Base-by-base conservation (phyloP, 2,329 filamentous ascomycete genomes). In the Aureobasidium sp. region DNA sequence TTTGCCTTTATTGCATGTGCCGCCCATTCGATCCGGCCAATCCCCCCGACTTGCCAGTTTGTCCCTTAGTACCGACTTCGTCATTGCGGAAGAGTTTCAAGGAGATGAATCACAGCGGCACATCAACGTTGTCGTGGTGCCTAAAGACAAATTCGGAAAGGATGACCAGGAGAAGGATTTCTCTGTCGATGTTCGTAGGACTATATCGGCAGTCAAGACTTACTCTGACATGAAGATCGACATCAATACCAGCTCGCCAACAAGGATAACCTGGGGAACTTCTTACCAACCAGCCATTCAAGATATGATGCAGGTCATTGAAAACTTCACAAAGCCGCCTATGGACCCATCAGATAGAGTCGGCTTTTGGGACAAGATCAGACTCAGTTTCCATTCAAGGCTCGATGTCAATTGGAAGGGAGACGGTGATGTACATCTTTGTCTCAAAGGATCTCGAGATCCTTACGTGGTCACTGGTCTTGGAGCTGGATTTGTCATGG, bases 271-370 rank as follows among this genome's bases (percentile, higher is more conserved):
- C 0, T 98, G 93, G 94, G 90, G 90, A 6, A 90, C 93, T 40
- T 95, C 90, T 2, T 98, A 97, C 64, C 94, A 98, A 64, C 93
- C 94, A 24, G 91, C 91, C 1, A 91, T 98, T 44, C 93, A 98
- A 68, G 94, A 98, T 65, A 95, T 97, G 86, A 98, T 98, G 93
- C 96, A 97, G 80, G 90, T 90, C 22, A 87, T 98, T 57, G 93
- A 98, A 70, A 91, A 88, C 2, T 97, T 98, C 67, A 96, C 91
- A 1, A 98, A 98, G 66, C 89, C 91, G 6, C 90, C 91, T 58
- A 77, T 96, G 24, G 94, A 98, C 67, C 86, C 88, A 1, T 97
- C 93, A 0, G 94, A 98, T 59, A 80, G 86, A 53, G 89, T 95
- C 41, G 93, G 93, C 3, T 98, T 98, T 73, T 98, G 93, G 93